Percentiles rank a stretch among this genome's conserved stretches.
phyloP scores from a whole-genome alignment of 495 filamentous ascomycete species.

The Penicillium samsonianum region DNA sequence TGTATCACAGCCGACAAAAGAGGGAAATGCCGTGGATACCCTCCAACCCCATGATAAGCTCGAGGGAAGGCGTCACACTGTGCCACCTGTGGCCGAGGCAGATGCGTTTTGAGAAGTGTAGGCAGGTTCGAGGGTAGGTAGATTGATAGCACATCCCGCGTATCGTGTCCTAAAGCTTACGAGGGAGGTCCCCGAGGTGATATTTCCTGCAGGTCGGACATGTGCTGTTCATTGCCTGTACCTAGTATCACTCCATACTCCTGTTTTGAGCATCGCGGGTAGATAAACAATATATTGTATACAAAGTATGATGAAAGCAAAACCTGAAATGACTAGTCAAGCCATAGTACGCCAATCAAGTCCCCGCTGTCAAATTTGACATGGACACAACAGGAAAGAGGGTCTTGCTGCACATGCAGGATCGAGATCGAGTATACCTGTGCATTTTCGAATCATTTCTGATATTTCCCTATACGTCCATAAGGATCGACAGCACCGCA shows the following conservation, averaged over 20 bases:
- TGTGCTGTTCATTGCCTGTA: background rate
- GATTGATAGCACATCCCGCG: background rate
- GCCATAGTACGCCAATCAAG: background rate
- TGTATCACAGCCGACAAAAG: background rate
- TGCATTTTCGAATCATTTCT: background rate
- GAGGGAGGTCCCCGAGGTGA: background rate
- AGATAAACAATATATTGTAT: background rate
- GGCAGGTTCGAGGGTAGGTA: background rate
- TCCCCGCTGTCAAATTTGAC: background rate
- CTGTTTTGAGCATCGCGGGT: background rate
- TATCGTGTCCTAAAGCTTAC: background rate
- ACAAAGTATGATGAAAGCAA: background rate
- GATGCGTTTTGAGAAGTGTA: background rate
- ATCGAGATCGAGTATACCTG: background rate
- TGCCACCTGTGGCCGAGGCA: background rate
- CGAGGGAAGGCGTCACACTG: background rate
- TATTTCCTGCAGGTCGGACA: background rate
- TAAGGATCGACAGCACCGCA: background rate
- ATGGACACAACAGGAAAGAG: background rate
- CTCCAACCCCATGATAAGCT: background rate
- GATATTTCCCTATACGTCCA: background rate
- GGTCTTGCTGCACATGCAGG: background rate
- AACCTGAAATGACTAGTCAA: background rate
- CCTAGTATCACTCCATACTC: background rate
- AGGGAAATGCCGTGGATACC: background rate